Evolutionary conservation across 2,329 filamentous ascomycete genomes (phyloP), one percentile per base, ranked within the genome.

Genomic region (Claviceps capensis): DNA sequence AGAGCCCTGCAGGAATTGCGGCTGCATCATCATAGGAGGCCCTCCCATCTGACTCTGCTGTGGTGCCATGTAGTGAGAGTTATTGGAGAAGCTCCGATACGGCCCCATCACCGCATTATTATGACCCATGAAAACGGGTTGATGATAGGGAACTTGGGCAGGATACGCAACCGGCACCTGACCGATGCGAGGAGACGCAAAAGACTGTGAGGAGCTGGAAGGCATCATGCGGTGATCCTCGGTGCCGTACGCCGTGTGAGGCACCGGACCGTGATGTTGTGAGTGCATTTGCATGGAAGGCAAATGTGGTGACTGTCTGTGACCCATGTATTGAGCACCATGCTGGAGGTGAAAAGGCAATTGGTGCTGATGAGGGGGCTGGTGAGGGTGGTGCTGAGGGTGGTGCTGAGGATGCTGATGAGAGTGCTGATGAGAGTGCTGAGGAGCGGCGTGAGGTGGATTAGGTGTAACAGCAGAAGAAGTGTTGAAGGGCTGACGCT

Each of bases 191-290:
- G 91, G 89, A 16, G 90, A 95, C 8, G 87, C 85, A 65, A 88
- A 93, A 2, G 88, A 88, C 60, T 90, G 88, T 3, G 83, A 83
- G 23, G 86, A 89, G 58, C 84, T 89, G 6, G 83, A 86, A 53
- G 86, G 87, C 70, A 93, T 86, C 86, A 96, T 95, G 49, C 89
- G 81, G 62, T 90, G 87, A 53, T 89, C 86, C 58, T 95, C 90
- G 58, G 82, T 83, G 60, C 83, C 87, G 58, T 83, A 86, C 3
- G 79, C 77, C 16, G 76, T 76, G 50, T 80, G 79, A 43, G 82
- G 78, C 5, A 77, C 78, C 57, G 85, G 85, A 4, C 70, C 73
- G 60, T 89, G 86, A 53, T 86, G 85, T 55, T 84, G 83, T 26
- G 77, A 78, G 60, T 88, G 85, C 67, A 88, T 82, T 61, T 85